Percentiles rank a stretch among this genome's conserved stretches.
phyloP scores from a whole-genome alignment of 768 basidiomycete genomes.

The Cyclocybe aegerita region DNA sequence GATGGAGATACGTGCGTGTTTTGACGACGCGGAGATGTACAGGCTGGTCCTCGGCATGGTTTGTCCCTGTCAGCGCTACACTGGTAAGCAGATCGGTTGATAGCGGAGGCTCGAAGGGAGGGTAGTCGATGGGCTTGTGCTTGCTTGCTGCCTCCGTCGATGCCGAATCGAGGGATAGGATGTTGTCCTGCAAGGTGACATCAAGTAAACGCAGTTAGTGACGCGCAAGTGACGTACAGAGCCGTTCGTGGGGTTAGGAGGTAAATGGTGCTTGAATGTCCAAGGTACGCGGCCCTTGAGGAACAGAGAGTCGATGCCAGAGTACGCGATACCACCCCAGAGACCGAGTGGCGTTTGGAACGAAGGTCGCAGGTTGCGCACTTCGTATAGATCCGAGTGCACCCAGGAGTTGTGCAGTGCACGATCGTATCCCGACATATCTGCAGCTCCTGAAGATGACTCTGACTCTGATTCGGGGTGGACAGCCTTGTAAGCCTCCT shows the following conservation, averaged over 20 bases:
- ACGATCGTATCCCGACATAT: slow-evolving; percentile 74
- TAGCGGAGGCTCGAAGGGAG: slow-evolving; percentile 82
- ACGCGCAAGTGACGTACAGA: slow-evolving; percentile 18
- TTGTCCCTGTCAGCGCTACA: slow-evolving; percentile 87
- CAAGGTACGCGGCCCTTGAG: slow-evolving; percentile 86
- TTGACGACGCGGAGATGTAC: slow-evolving; percentile 75
- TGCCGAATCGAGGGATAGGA: slow-evolving; percentile 53
- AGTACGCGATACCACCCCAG: slow-evolving; percentile 86
- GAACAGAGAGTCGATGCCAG: slow-evolving; percentile 84
- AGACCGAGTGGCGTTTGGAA: slow-evolving; percentile 81
- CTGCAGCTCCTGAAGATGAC: slow-evolving; percentile 29
- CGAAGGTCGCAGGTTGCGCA: slow-evolving; percentile 88
- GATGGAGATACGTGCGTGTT: slow-evolving; percentile 26
- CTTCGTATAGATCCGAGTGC: slow-evolving; percentile 81
- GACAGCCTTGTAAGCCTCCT: slow-evolving; percentile 74
- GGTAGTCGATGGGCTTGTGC: slow-evolving; percentile 81
- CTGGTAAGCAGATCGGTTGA: slow-evolving; percentile 94
- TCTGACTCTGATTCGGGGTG: slow-evolving; percentile 22
- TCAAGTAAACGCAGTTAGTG: neutral
- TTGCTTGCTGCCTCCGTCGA: slow-evolving; percentile 68
- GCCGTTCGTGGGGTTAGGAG: slow-evolving; percentile 27
- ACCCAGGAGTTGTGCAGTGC: slow-evolving; percentile 81
- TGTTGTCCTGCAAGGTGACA: slow-evolving; percentile 16
- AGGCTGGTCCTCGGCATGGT: slow-evolving; percentile 96
- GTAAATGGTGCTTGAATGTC: slow-evolving; percentile 75